phyloP scores from a whole-genome alignment of 257 asterid species.

The Marsdenia floribunda region DNA sequence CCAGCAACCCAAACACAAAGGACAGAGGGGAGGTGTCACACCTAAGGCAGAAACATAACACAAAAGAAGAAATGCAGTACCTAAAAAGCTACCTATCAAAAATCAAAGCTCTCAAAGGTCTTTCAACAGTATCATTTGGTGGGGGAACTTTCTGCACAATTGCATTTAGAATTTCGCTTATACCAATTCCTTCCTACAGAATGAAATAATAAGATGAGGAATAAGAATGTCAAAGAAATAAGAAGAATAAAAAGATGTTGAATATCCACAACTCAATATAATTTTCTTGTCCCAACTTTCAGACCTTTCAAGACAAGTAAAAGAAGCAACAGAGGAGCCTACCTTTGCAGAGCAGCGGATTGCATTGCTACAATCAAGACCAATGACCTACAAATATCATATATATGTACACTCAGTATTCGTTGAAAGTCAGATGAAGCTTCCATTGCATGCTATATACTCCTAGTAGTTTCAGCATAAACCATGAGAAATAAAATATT shows the following conservation, averaged over 20 bases:
- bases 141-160: slow-evolving; percentile 89
- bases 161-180: slow-evolving; percentile 64
- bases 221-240: background rate
- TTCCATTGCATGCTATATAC: slow-evolving; percentile 9
- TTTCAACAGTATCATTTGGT: slow-evolving; percentile 64
- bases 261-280: background rate
- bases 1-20: background rate
- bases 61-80: slow-evolving; percentile 44
- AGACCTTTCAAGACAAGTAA: slow-evolving; percentile 1
- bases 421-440: slow-evolving; percentile 9
- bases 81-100: slow-evolving; percentile 90
- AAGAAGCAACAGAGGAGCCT: slow-evolving; percentile 16
- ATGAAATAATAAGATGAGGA: slow-evolving; percentile 4
- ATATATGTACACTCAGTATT: slow-evolving; percentile 21
- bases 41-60: slow-evolving; percentile 11
- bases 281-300: background rate
- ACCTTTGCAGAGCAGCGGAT: slow-evolving; percentile 97
- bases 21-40: background rate
- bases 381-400: slow-evolving; percentile 56
- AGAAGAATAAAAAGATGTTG: background rate
- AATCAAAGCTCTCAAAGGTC: slow-evolving; percentile 93
- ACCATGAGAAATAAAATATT: background rate
- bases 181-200: slow-evolving; percentile 88
- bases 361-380: slow-evolving; percentile 91
- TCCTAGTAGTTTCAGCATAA: slow-evolving; percentile 18